Percentiles rank a stretch among this genome's conserved stretches.
These are phyloP conservation scores for Umbelopsis sp. DNA, from an alignment of 371 early-diverging fungal species.

Conservation along the genomic window DNA sequence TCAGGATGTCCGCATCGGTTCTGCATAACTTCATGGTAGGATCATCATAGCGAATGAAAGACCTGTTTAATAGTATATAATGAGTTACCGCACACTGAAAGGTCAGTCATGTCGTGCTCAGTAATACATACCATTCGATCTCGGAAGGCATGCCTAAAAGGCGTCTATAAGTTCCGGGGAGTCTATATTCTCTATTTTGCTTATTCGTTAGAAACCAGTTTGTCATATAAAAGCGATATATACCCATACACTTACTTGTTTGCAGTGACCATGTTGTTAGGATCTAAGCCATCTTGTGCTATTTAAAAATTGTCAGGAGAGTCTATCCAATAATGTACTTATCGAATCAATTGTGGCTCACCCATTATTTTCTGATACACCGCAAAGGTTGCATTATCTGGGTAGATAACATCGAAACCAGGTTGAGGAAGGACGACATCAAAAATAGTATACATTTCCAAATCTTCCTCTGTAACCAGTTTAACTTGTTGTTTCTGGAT, in stretches of 20 bases:
- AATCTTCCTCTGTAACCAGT: constrained; percentile 70
- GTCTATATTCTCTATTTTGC: constrained; percentile 21
- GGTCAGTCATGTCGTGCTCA: neutral
- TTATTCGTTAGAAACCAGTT: neutral
- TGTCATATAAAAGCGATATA: neutral
- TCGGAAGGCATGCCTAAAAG: constrained; percentile 57
- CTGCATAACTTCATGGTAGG: constrained; percentile 59
- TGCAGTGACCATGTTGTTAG: constrained; percentile 46
- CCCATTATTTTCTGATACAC: constrained; percentile 75
- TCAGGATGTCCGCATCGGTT: constrained; percentile 73
- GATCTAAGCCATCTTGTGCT: constrained; percentile 63
- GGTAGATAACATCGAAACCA: constrained; percentile 80
- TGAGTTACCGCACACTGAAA: neutral
- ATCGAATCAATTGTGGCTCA: constrained; percentile 16
- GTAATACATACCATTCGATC: constrained; percentile 40
- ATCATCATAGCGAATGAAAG: constrained; percentile 67
- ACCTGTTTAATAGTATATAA: constrained; percentile 20
- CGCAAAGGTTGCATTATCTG: constrained; percentile 71
- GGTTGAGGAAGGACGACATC: constrained; percentile 95
- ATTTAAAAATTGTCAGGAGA: neutral
- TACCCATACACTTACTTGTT: constrained; percentile 35
- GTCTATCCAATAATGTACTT: neutral
- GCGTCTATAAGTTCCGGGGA: constrained; percentile 83
- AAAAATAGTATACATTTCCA: constrained; percentile 68
- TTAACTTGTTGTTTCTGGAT: constrained; percentile 23